A percentile compares a stretch with the other conserved stretches of the same genome.
Conservation (phyloP, 1,139 yeast genomes). For the Debaryomyces sp. region DNA sequence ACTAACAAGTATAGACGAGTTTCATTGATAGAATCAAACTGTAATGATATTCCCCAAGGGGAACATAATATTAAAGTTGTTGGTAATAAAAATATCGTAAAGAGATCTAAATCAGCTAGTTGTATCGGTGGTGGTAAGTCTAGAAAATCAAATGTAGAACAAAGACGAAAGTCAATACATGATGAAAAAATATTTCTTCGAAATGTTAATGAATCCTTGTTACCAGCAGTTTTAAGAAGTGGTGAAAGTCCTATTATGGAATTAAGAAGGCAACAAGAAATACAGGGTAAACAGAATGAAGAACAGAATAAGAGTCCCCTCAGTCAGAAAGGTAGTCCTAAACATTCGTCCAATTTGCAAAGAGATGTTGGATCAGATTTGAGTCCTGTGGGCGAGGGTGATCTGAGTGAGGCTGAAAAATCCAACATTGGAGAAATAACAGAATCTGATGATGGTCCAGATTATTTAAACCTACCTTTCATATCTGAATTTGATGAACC, state of each 20-base stretch:
- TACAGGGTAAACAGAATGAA: constrained; percentile 1
- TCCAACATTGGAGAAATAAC: not conserved
- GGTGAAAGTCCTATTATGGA: constrained; percentile 38
- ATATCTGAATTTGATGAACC: constrained; percentile 30
- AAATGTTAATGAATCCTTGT: constrained; percentile 33
- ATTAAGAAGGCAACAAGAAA: constrained; percentile 22
- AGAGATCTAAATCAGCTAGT: constrained; percentile 32
- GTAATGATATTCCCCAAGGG: not conserved
- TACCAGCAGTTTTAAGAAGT: constrained; percentile 39
- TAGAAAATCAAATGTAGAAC: constrained; percentile 20
- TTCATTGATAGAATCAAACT: constrained; percentile 13
- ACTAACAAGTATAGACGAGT: constrained; percentile 11
- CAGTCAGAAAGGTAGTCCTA: not conserved
- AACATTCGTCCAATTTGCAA: not conserved
- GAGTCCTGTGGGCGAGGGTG: not conserved
- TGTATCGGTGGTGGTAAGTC: constrained; percentile 14
- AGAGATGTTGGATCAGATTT: not conserved
- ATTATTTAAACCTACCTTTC: constrained; percentile 22
- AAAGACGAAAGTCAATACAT: constrained; percentile 33
- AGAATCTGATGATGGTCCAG: constrained; percentile 11
- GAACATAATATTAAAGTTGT: not conserved
- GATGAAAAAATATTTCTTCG: constrained; percentile 36
- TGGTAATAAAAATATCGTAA: constrained; percentile 7
- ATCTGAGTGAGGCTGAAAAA: not conserved
- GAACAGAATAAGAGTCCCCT: constrained; percentile 6